A percentile compares a stretch with the other conserved stretches of the same genome.
Evolutionary conservation across 176 grass and related monocot genomes (phyloP).

Genomic region (Melocanna baccifera): DNA sequence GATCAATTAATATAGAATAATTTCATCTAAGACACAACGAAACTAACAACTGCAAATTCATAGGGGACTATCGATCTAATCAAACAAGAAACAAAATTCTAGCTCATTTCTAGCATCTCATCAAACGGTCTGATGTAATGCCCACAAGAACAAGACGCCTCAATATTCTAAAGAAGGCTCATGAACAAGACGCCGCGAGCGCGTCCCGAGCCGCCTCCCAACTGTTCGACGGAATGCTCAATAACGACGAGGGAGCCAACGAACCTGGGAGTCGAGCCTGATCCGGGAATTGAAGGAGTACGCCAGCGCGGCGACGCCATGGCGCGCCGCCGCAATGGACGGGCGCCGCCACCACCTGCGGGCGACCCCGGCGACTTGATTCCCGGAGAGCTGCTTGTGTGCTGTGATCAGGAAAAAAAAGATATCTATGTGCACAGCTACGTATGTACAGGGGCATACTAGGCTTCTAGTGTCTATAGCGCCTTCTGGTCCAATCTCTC

Average conservation of each 20-base stretch:
- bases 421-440: constrained; percentile 33
- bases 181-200: not conserved
- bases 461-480: constrained; percentile 36
- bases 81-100: constrained; percentile 20
- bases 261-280: constrained; percentile 88
- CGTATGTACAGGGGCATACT: constrained; percentile 19
- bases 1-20: no score
- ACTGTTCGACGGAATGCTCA: constrained; percentile 35
- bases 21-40: no score
- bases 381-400: constrained; percentile 14
- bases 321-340: not conserved
- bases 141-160: not conserved
- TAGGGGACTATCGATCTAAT: no score
- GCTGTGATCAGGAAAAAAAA: not conserved
- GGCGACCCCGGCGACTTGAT: constrained; percentile 15
- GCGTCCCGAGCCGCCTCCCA: not conserved
- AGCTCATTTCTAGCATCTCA: not conserved
- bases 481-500: constrained; percentile 94
- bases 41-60: no score
- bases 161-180: not conserved
- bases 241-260: not conserved
- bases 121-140: not conserved
- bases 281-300: constrained; percentile 60
- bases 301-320: constrained; percentile 41
- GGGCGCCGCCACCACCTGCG: constrained; percentile 44